Evolutionary conservation across 768 basidiomycete genomes (phyloP), one percentile per base, ranked within the genome.

Genomic region (Tylopilus rubrobrunneus): DNA sequence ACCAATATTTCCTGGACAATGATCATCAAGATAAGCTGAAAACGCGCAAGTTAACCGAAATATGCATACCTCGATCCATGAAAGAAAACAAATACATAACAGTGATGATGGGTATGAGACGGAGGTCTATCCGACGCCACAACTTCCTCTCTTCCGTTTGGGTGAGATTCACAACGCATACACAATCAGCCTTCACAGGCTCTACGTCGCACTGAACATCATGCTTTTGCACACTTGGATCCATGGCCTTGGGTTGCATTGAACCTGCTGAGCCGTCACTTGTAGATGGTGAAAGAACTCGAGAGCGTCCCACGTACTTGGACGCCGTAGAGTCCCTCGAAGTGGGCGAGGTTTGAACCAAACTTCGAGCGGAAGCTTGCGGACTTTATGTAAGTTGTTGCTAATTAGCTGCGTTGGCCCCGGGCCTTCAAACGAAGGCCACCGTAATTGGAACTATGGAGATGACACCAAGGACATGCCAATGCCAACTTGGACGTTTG

Each of bases 51-150:
- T 8, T 23, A 17, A n/a, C 28, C 7, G 8, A n/a, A 28, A 7
- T 17, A 45, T 10, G 15, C 50, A 19, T 28, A 37, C 50, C 50
- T 51, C 50, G 34, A 27, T 51, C 50, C 50, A 45, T 45, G 50
- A 51, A 51, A 3, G 50, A 27, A 37, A 51, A 14, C n/a, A 51
- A 23, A 29, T 51, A 51, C n/a, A 51, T 44, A 25, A 51, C n/a
- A 7, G 50, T 45, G 25, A 45, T 45, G 50, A 51, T 51, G 34
- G 50, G 50, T 10, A 45, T 45, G 8, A 51, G 33, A 29, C 50
- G 50, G 34, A 51, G 14, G 50, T 51, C 50, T 21, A 45, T 12
- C 43, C 25, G 33, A 15, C 50, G 50, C 50, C 50, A 51, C 2
- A 51, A 17, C 27, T 9, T 44, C 27, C 21, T 37, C 19, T 51